Evolutionary conservation across 306 rosid species (phyloP).

Genomic region (Acacia confusa): DNA sequence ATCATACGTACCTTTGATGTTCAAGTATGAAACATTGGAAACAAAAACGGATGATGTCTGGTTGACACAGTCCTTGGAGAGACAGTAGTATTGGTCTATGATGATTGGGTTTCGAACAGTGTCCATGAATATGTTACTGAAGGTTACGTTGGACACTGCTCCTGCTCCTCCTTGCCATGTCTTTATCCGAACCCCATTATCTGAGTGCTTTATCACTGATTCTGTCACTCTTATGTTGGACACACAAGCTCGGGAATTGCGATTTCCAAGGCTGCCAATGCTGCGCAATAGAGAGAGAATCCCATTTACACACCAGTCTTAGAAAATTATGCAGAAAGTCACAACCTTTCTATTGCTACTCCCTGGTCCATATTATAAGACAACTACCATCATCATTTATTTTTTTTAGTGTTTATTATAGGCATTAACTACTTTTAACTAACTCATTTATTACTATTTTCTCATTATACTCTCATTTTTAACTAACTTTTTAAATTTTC

Average conservation of each 20-base stretch:
- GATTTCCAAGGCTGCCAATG: slow-evolving; percentile 50
- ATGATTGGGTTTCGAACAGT: slow-evolving; percentile 53
- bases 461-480: too few species aligned
- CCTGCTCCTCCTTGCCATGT: slow-evolving; percentile 71
- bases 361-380: too few species aligned
- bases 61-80: slow-evolving; percentile 46
- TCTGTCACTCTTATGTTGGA: slow-evolving; percentile 45
- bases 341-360: neutral
- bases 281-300: slow-evolving; percentile 17
- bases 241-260: slow-evolving; percentile 51
- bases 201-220: slow-evolving; percentile 46
- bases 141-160: slow-evolving; percentile 40
- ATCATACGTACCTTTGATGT: slow-evolving; percentile 64
- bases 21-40: slow-evolving; percentile 42
- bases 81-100: slow-evolving; percentile 68
- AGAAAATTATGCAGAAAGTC: neutral
- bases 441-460: too few species aligned
- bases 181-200: slow-evolving; percentile 56
- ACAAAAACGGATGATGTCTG: slow-evolving; percentile 57
- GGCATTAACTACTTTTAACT: too few species aligned
- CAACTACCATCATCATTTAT: too few species aligned
- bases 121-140: slow-evolving; percentile 43
- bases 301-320: neutral
- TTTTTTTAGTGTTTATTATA: too few species aligned
- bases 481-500: too few species aligned